These are phyloP conservation scores for Lentinula aciculospora DNA, from an alignment of 768 basidiomycete species.

Conservation along the genomic window DNA sequence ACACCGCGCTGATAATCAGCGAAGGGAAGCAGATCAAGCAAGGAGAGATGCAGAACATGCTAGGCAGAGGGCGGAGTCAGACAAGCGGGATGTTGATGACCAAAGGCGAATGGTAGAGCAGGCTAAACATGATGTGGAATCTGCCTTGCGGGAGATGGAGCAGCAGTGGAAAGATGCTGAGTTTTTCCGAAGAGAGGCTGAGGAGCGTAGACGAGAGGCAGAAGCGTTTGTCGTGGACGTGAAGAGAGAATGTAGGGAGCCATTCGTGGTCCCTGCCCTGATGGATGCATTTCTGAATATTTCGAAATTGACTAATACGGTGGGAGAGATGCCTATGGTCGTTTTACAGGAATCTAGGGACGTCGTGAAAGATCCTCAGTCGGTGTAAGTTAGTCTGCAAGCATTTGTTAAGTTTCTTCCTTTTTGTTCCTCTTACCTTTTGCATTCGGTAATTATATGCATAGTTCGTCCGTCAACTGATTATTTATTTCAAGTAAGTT, in stretches of 20 bases:
- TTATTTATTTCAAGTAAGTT: too few species aligned
- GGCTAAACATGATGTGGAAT: neutral
- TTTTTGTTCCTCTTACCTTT: too few species aligned
- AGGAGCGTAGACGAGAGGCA: neutral
- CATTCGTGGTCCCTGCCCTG: conserved; percentile 6
- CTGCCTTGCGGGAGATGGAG: neutral
- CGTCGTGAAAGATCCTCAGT: neutral
- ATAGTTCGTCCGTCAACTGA: too few species aligned
- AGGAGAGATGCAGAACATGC: neutral
- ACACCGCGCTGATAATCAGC: neutral
- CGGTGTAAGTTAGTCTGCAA: neutral
- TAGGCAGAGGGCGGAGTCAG: neutral
- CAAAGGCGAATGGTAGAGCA: neutral
- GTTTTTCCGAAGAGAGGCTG: neutral
- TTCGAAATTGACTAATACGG: neutral
- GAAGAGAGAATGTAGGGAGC: conserved; percentile 1
- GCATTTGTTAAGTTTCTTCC: too few species aligned
- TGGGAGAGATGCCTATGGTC: neutral
- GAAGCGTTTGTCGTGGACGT: neutral
- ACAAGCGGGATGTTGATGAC: neutral
- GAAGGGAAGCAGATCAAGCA: neutral
- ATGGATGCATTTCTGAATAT: conserved; percentile 2
- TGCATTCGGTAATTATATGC: too few species aligned
- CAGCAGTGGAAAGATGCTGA: neutral
- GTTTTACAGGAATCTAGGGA: neutral